phyloP scores from a whole-genome alignment of 768 basidiomycete species.

The Boletus tylopilopsis region DNA sequence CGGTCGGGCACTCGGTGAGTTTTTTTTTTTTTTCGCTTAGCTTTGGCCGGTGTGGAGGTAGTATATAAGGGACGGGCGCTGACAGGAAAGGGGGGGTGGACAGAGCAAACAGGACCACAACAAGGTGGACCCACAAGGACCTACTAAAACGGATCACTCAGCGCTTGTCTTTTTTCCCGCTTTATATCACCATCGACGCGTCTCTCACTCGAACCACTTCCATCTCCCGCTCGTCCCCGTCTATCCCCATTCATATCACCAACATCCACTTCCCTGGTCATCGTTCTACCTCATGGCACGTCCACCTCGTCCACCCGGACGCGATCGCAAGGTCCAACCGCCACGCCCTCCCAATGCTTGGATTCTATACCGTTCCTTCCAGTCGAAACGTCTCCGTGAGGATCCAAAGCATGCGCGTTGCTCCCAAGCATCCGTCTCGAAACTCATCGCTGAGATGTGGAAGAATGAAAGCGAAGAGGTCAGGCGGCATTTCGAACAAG shows the following conservation, averaged over 20 bases:
- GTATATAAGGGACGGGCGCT: conserved; percentile 9
- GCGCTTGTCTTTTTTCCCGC: conserved; percentile 24
- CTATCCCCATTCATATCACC: conserved; percentile 4
- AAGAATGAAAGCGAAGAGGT: conserved; percentile 46
- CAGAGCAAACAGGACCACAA: conserved; percentile 31
- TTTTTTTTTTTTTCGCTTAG: background rate
- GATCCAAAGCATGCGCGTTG: conserved; percentile 26
- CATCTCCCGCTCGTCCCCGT: conserved; percentile 11
- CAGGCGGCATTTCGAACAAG: conserved; percentile 48
- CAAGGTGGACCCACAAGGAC: conserved; percentile 33
- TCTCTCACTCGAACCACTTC: conserved; percentile 17
- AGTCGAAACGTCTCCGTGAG: conserved; percentile 36
- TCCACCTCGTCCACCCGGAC: conserved; percentile 11
- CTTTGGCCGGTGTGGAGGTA: conserved; percentile 11
- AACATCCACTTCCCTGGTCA: conserved; percentile 6
- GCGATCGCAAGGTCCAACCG: conserved; percentile 30
- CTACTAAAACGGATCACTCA: conserved; percentile 30
- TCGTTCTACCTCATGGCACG: conserved; percentile 21
- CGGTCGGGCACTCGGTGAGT: conserved; percentile 13
- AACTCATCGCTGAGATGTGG: conserved; percentile 63
- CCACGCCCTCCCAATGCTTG: conserved; percentile 80
- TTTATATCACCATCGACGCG: conserved; percentile 25
- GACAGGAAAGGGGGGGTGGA: background rate
- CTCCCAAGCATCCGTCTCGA: conserved; percentile 63
- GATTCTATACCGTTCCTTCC: conserved; percentile 75